Evolutionary conservation across 345 rosid genomes (phyloP), one percentile per base, ranked within the genome.

Genomic region (Pistacia vera): DNA sequence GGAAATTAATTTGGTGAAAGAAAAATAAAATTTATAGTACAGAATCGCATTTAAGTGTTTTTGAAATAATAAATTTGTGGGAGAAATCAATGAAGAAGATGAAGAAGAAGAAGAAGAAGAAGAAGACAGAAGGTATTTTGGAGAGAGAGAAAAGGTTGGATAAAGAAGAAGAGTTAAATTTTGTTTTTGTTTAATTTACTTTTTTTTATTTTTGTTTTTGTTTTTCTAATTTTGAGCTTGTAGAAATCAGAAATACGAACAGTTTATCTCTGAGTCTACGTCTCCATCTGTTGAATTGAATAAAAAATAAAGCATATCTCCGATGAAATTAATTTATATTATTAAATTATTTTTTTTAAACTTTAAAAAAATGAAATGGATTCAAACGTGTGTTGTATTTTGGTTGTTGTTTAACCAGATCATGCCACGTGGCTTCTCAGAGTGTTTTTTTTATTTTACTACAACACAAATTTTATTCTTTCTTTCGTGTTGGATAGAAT

Each of bases 91-190:
- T 17, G 58, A 48, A 51, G 60, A 35, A 20, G 56, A 16, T 25
- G 25, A 0, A 22, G 25, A 22, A 30, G 59, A 51, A 2, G n/a
- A 54, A 54, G 57, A 54, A 54, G 57, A 4, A 60, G 57, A 25
- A 25, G 22, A 2, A 49, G 57, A 54, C 5, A 22, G 41, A 36
- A 16, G 46, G 58, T 11, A 20, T 73, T 70, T 13, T 55, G 54
- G 75, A 76, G 78, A 78, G 66, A 51, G 5, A 57, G 65, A 73
- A 28, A 36, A 74, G 77, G 49, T 7, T 57, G 78, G 84, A 81
- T 80, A 77, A 80, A 17, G 80, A 64, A 66, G 79, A 64, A 66
- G 75, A 49, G 22, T 54, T n/a, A 54, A 22, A 25, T 13, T 66
- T 41, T 36, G 46, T 25, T 60, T 30, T 58, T 69, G 3, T 52